Percentiles rank a stretch among this genome's conserved stretches.
Evolutionary conservation across 208 protist species (phyloP).

Genomic region (Jaenimonas drosophilae): DNA sequence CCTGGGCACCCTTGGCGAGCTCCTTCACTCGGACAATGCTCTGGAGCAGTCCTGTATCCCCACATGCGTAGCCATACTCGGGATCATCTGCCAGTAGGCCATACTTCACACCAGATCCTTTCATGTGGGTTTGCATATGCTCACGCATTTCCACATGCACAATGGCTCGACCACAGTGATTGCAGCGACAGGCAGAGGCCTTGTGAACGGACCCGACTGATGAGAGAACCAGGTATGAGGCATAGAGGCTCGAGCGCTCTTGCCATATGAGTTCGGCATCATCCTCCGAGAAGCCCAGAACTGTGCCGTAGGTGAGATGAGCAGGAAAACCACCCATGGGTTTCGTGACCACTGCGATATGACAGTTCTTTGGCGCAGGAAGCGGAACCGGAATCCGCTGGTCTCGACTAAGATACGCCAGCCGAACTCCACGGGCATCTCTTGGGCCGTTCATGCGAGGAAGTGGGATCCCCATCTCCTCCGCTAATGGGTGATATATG

Average conservation of each 20-base stretch:
- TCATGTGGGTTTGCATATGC: conserved; percentile 54
- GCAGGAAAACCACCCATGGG: too few relatives aligned
- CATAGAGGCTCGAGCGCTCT: conserved; percentile 48
- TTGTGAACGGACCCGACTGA: conserved; percentile 28
- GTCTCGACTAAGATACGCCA: too few relatives aligned
- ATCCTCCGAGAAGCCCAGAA: conserved; percentile 68
- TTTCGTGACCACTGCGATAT: too few relatives aligned
- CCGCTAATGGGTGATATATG: too few relatives aligned
- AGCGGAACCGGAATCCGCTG: too few relatives aligned
- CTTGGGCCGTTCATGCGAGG: too few relatives aligned
- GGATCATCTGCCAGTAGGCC: conserved; percentile 39
- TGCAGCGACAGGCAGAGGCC: conserved; percentile 36
- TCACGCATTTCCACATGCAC: conserved; percentile 32
- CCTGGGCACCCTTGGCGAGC: conserved; percentile 58
- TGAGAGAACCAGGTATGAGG: conserved; percentile 30
- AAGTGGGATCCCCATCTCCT: too few relatives aligned
- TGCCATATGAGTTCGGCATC: conserved; percentile 69
- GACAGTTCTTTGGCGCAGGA: too few relatives aligned
- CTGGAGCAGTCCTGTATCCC: conserved; percentile 55
- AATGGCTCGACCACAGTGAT: conserved; percentile 52
- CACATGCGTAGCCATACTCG: conserved; percentile 42
- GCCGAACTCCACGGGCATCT: too few relatives aligned
- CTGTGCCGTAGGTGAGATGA: conserved; percentile 31
- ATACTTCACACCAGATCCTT: conserved; percentile 20
- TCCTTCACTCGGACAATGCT: conserved; percentile 11